phyloP scores from a whole-genome alignment of 441 rosid genomes.

The Lepidium campestre region DNA sequence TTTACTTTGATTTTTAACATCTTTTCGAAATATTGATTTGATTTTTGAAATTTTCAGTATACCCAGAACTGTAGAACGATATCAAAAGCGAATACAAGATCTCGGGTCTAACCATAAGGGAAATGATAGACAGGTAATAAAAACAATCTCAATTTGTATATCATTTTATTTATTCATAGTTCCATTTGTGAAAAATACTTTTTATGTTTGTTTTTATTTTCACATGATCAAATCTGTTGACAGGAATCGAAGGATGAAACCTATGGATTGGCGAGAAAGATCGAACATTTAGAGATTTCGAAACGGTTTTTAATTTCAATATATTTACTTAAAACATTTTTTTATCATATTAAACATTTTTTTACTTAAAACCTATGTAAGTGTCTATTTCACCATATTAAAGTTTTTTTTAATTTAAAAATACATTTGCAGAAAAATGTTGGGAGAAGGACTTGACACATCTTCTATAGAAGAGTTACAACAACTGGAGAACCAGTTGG shows the following conservation, averaged over 20 bases:
- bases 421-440: conserved; percentile 41
- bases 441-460: conserved; percentile 55
- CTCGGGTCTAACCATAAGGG: conserved; percentile 28
- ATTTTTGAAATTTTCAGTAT: conserved; percentile 30
- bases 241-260: conserved; percentile 44
- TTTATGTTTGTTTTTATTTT: neutral
- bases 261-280: conserved; percentile 45
- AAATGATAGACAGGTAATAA: conserved; percentile 40
- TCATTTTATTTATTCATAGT: neutral
- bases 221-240: conserved; percentile 10
- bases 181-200: neutral
- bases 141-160: neutral
- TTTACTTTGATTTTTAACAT: neutral
- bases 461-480: conserved; percentile 60
- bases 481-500: conserved; percentile 65
- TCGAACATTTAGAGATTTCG: conserved; percentile 54
- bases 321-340: neutral
- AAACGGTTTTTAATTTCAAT: conserved; percentile 38
- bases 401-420: neutral
- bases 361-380: too few relatives aligned
- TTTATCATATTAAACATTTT: too few relatives aligned
- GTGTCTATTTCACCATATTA: neutral
- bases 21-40: neutral
- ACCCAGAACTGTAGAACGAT: conserved; percentile 59
- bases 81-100: conserved; percentile 55